Evolutionary conservation across 768 basidiomycete genomes (phyloP).

Genomic region (Auricularia heimuer): DNA sequence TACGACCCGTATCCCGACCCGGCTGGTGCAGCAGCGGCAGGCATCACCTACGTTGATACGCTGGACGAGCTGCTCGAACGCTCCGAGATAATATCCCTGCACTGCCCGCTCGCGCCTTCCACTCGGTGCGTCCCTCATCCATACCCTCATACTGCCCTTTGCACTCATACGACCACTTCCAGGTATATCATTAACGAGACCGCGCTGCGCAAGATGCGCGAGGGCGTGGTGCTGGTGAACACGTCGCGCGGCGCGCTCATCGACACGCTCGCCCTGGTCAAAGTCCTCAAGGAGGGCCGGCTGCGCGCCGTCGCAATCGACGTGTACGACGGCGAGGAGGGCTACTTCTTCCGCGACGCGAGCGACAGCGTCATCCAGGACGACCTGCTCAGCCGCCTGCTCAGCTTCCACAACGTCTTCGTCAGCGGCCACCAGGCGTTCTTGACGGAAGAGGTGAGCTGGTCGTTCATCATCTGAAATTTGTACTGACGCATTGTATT

Average conservation of each 20-base stretch:
- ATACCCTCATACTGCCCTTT: too few relatives aligned
- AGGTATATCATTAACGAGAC: slow-evolving; percentile 16
- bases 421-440: slow-evolving; percentile 15
- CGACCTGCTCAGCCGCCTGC: slow-evolving; percentile 12
- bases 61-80: slow-evolving; percentile 19
- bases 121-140: slow-evolving; percentile 9
- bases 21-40: slow-evolving; percentile 5
- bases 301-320: slow-evolving; percentile 14
- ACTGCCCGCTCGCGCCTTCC: slow-evolving; percentile 22
- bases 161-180: too few relatives aligned
- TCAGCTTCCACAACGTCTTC: slow-evolving; percentile 15
- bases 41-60: slow-evolving; percentile 13
- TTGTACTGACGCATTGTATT: not conserved
- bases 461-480: not conserved
- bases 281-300: slow-evolving; percentile 11
- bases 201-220: slow-evolving; percentile 19
- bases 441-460: slow-evolving; percentile 11
- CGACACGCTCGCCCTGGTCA: slow-evolving; percentile 14
- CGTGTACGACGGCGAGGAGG: slow-evolving; percentile 15
- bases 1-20: slow-evolving; percentile 16
- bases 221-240: slow-evolving; percentile 21
- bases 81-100: slow-evolving; percentile 23
- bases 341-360: slow-evolving; percentile 13
- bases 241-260: slow-evolving; percentile 24
- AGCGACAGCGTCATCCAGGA: slow-evolving; percentile 13